These are phyloP conservation scores for Mycena chlorophos DNA, from an alignment of 768 basidiomycete genomes.

Conservation along the genomic window DNA sequence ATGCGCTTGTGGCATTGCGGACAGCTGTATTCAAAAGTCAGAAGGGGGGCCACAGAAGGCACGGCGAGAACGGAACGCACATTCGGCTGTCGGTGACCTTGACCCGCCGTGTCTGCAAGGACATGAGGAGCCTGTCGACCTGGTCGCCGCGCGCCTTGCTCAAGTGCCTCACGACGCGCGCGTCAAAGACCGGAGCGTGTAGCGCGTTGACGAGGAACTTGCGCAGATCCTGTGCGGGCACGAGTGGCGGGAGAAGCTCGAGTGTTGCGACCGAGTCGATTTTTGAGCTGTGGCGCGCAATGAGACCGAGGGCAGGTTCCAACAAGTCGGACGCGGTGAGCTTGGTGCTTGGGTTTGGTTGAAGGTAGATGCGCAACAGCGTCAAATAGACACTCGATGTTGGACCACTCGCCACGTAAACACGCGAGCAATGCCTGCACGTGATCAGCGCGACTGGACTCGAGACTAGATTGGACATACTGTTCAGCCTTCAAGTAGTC, in stretches of 20 bases:
- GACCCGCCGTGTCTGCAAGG: slow-evolving; percentile 76
- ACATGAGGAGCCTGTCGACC: slow-evolving; percentile 69
- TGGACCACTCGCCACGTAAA: slow-evolving; percentile 60
- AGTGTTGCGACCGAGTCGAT: slow-evolving; percentile 82
- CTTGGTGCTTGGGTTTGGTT: slow-evolving; percentile 51
- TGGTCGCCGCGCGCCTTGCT: slow-evolving; percentile 78
- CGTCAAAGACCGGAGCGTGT: slow-evolving; percentile 68
- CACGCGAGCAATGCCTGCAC: slow-evolving; percentile 83
- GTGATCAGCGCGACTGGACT: slow-evolving; percentile 1
- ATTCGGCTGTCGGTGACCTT: slow-evolving; percentile 91
- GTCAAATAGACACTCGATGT: slow-evolving; percentile 75
- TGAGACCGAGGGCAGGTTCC: slow-evolving; percentile 82
- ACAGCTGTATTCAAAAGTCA: slow-evolving; percentile 54
- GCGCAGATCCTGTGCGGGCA: slow-evolving; percentile 77
- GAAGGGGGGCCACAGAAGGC: not conserved
- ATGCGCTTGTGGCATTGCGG: slow-evolving; percentile 95
- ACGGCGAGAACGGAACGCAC: slow-evolving; percentile 56
- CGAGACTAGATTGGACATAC: slow-evolving; percentile 43
- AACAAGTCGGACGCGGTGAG: slow-evolving; percentile 56
- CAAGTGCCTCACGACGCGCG: slow-evolving; percentile 66
- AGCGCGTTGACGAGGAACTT: slow-evolving; percentile 74
- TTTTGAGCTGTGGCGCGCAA: slow-evolving; percentile 79
- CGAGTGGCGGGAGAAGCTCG: slow-evolving; percentile 85
- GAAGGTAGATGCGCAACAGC: slow-evolving; percentile 85
- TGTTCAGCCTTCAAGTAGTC: slow-evolving; percentile 88